phyloP scores from a whole-genome alignment of 2,329 filamentous ascomycete genomes.

The Talaromyces marneffei region DNA sequence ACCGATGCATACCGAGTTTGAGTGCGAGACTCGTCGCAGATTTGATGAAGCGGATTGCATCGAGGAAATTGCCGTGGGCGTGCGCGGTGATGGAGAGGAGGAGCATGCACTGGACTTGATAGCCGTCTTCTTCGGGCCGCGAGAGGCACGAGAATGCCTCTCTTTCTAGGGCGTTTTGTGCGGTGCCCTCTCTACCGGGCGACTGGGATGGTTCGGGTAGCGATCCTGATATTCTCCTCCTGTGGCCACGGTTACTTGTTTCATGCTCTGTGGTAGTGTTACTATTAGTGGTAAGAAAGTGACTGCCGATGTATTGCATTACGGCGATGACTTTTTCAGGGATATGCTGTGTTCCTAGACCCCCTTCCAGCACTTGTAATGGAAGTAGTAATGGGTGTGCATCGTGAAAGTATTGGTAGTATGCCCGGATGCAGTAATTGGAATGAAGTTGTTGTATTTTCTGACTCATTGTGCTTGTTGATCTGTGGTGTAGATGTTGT shows the following conservation, averaged over 20 bases:
- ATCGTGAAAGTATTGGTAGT: constrained; percentile 47
- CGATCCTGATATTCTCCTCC: neutral
- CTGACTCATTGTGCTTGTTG: neutral
- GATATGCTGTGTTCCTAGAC: constrained; percentile 28
- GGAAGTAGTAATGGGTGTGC: constrained; percentile 50
- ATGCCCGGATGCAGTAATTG: constrained; percentile 37
- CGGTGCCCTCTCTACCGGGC: neutral
- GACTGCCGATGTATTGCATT: constrained; percentile 48
- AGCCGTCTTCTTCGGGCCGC: constrained; percentile 19
- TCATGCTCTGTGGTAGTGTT: constrained; percentile 17
- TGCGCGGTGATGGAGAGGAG: constrained; percentile 28
- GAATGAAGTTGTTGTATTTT: constrained; percentile 18
- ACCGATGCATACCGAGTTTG: constrained; percentile 64
- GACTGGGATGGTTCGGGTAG: neutral
- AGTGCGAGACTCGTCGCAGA: constrained; percentile 63
- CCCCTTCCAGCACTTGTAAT: constrained; percentile 24
- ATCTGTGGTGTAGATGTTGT: neutral
- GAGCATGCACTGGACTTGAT: constrained; percentile 29
- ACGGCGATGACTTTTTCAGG: constrained; percentile 41
- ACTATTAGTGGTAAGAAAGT: constrained; percentile 36
- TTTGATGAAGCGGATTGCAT: constrained; percentile 40
- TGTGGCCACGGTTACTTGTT: neutral
- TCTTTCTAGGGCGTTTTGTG: constrained; percentile 14
- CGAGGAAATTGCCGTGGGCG: constrained; percentile 23
- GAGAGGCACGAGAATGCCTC: constrained; percentile 16